Evolutionary conservation across 176 grass and related monocot species (phyloP), one percentile per base, ranked within the genome.

Genomic region (Phyllostachys edulis): DNA sequence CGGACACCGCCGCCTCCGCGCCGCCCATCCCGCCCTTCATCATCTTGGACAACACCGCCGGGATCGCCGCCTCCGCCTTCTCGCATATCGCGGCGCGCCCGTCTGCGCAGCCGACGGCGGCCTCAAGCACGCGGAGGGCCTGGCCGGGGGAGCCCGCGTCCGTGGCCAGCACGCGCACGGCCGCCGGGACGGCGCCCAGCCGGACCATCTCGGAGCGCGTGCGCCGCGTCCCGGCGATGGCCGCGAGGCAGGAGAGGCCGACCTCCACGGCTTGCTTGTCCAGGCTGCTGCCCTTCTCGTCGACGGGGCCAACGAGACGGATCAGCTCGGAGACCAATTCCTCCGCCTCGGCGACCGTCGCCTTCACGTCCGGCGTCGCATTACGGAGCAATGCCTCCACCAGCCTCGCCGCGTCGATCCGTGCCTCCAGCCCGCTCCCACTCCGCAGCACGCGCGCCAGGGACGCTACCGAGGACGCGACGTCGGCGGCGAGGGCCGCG

Each of bases 41-140:
- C 87, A 97, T 90, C 84, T 84, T 84, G 4, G 76, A 72, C 56
- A 83, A 82, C 79, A 97, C 87, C 23, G 71, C 79, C 7, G 71
- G 79, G 1, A 90, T 71, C 4, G 89, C 75, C 17, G n/a, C 21
- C 27, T 68, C 87, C 32, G 73, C 94, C 0, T 85, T 4, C 67
- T 86, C 89, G 88, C 94, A 97, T 41, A 97, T 61, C 38, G 89
- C 89, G 6, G 87, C 84, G n/a, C 94, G 89, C 10, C 94, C 94
- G 61, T 97, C 94, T 0, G 91, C 91, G 62, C 94, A 90, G 0
- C 89, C 84, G 21, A 83, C 87, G 1, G 89, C 86, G 0, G 85
- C 87, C 75, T 94, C 91, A 57, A 94, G 75, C 57, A 94, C 77
- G 32, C 80, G 82, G 51, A 97, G 80, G 11, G 91, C 84, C 45